These are phyloP conservation scores for Metschnikowia santaceciliae DNA, from an alignment of 805 yeast genomes.

Conservation along the genomic window DNA sequence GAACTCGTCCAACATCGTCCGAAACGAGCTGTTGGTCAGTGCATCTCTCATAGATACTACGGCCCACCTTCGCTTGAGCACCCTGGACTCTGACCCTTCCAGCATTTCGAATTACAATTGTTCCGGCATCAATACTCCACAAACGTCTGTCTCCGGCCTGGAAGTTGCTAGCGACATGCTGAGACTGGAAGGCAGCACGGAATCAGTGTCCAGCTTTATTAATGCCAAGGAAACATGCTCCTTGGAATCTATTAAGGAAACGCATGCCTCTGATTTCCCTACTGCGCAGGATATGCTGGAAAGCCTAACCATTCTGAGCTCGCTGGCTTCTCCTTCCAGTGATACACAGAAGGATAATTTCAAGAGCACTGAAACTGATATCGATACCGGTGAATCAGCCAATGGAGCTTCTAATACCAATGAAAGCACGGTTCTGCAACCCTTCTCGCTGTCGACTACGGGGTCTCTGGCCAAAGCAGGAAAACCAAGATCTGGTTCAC, in stretches of 20 bases:
- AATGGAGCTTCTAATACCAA: background rate
- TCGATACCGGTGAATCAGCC: background rate
- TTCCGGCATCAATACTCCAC: slow-evolving; percentile 29
- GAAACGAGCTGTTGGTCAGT: slow-evolving; percentile 12
- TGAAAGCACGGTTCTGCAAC: background rate
- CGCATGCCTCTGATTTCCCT: background rate
- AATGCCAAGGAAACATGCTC: slow-evolving; percentile 9
- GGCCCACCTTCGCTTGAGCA: background rate
- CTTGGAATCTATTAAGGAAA: slow-evolving; percentile 12
- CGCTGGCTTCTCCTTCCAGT: background rate
- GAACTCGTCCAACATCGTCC: slow-evolving; percentile 17
- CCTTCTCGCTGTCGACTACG: background rate
- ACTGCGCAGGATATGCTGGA: background rate
- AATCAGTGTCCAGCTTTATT: slow-evolving; percentile 8
- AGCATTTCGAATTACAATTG: slow-evolving; percentile 23
- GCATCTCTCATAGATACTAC: background rate
- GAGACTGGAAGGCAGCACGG: slow-evolving; percentile 8
- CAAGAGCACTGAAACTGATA: background rate
- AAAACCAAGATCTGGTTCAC: background rate
- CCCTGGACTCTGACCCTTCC: slow-evolving; percentile 21
- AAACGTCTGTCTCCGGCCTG: slow-evolving; percentile 25
- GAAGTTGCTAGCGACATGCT: slow-evolving; percentile 11
- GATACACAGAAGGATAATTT: background rate
- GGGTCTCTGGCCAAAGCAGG: slow-evolving; percentile 1
- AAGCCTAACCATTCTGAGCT: background rate